phyloP scores from a whole-genome alignment of 2,329 filamentous ascomycete genomes.

The Stenocarpella maydis region DNA sequence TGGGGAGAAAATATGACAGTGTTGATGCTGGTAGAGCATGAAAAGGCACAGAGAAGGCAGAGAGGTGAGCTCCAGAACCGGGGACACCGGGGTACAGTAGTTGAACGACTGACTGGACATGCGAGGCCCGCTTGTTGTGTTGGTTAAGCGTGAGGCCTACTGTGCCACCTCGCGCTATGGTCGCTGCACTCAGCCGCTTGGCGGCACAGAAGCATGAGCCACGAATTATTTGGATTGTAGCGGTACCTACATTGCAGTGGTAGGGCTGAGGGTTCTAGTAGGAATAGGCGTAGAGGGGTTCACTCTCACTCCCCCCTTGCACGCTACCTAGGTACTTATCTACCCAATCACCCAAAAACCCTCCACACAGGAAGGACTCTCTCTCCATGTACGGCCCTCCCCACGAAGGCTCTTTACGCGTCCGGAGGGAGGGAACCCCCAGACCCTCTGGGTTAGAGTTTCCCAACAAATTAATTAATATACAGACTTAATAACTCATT shows the following conservation, averaged over 20 bases:
- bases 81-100: not conserved
- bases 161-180: not conserved
- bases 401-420: no score
- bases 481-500: no score
- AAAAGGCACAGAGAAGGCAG: not conserved
- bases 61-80: not conserved
- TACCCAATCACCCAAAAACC: no score
- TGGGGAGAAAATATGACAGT: not conserved
- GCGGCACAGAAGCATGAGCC: not conserved
- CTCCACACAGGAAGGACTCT: no score
- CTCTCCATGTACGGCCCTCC: no score
- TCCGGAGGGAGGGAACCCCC: no score
- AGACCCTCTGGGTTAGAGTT: no score
- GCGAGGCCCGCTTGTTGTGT: not conserved
- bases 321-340: no score
- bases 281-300: no score
- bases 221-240: not conserved
- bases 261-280: not conserved
- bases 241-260: not conserved
- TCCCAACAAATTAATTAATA: no score
- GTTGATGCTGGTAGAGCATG: not conserved
- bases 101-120: not conserved
- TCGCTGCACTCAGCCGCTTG: not conserved
- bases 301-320: no score
- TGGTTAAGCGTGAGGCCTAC: slow-evolving; percentile 28